A percentile compares a stretch with the other conserved stretches of the same genome.
These are phyloP conservation scores for Eucalyptus microcorys DNA, from an alignment of 345 rosid genomes.

Conservation along the genomic window DNA sequence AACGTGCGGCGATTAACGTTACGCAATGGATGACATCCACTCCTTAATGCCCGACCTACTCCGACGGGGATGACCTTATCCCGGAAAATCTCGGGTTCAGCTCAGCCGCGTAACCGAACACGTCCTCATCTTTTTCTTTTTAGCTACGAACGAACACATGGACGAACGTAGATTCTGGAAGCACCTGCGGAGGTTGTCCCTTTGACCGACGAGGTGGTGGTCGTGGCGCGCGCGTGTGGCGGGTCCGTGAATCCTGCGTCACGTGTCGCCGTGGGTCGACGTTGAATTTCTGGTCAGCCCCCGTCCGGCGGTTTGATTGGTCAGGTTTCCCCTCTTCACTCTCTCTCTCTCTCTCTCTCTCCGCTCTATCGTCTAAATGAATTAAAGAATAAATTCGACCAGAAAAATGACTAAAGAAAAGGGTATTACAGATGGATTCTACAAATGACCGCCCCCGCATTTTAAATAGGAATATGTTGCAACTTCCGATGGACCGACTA, in stretches of 20 bases:
- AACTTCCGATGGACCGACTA: not conserved
- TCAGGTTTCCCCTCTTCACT: not conserved
- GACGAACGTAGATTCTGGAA: not conserved
- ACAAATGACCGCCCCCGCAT: not conserved
- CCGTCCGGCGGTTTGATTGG: not conserved
- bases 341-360: too few species aligned
- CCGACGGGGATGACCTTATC: not conserved
- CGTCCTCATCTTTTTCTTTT: not conserved
- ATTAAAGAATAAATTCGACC: not conserved
- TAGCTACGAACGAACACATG: not conserved
- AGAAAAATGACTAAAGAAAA: not conserved
- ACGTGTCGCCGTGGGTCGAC: not conserved
- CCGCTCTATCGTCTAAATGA: not conserved
- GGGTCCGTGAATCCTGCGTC: not conserved
- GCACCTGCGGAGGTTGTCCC: not conserved
- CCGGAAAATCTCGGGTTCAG: not conserved
- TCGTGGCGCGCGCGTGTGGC: not conserved
- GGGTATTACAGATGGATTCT: not conserved
- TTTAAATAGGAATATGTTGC: not conserved
- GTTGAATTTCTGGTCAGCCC: not conserved
- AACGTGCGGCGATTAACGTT: not conserved
- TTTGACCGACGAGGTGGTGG: not conserved
- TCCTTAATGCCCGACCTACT: not conserved
- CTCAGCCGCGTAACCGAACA: not conserved
- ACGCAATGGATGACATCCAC: not conserved